Evolutionary conservation across 495 filamentous ascomycete species (phyloP).

Genomic region (Friedmanniomyces endolithicus): DNA sequence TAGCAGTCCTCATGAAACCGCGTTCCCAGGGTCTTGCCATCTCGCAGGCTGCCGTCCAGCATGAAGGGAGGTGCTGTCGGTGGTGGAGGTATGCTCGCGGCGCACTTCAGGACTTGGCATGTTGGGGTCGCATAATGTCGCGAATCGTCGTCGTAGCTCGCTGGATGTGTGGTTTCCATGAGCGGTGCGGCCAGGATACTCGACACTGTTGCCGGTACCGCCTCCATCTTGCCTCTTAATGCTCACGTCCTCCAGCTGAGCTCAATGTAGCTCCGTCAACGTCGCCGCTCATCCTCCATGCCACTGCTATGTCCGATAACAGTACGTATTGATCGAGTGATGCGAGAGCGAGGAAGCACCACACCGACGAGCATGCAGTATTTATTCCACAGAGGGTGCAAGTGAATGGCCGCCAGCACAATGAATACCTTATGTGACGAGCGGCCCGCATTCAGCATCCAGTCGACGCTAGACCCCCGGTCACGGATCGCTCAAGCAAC

Average conservation of each 20-base stretch:
- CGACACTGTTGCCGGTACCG: not conserved
- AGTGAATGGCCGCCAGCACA: too few relatives aligned
- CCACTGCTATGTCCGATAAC: not conserved
- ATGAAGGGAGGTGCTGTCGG: not conserved
- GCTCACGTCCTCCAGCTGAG: not conserved
- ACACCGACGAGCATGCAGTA: too few relatives aligned
- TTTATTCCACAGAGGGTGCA: too few relatives aligned
- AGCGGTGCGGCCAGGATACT: not conserved
- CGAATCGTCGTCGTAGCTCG: slow-evolving; percentile 7
- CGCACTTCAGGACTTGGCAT: slow-evolving; percentile 2
- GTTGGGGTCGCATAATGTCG: slow-evolving; percentile 12
- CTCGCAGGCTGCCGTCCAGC: not conserved
- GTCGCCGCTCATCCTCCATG: not conserved
- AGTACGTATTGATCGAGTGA: not conserved
- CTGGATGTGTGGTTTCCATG: not conserved
- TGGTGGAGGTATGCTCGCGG: not conserved
- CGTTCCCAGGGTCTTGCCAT: slow-evolving; percentile 12
- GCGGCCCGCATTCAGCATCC: too few relatives aligned
- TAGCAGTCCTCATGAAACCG: slow-evolving; percentile 19
- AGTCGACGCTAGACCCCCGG: too few relatives aligned
- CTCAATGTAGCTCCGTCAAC: not conserved
- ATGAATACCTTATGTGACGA: too few relatives aligned
- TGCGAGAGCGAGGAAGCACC: not conserved
- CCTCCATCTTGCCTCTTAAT: not conserved
- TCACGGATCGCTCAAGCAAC: too few relatives aligned